These are phyloP conservation scores for Globisporangium nodosum DNA, from an alignment of 352 stramenopile species.

Conservation along the genomic window DNA sequence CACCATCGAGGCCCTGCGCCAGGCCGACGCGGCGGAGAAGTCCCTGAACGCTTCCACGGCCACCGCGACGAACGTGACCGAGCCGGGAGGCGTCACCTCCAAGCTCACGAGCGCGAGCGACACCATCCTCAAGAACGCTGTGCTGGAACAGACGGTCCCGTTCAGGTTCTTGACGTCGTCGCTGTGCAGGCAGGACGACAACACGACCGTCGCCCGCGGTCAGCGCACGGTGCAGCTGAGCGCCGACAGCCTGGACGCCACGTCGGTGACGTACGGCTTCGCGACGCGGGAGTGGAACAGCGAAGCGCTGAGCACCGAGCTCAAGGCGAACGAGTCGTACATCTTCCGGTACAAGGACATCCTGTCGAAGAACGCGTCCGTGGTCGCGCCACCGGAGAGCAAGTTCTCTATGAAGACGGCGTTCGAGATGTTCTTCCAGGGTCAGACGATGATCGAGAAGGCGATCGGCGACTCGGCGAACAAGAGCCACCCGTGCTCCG, in stretches of 20 bases:
- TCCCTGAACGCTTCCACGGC: neutral
- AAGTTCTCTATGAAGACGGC: constrained; percentile 13
- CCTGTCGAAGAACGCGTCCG: constrained; percentile 1
- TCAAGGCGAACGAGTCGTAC: constrained; percentile 11
- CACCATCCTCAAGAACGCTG: constrained; percentile 40
- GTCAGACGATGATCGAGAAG: constrained; percentile 33
- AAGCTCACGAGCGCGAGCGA: constrained; percentile 4
- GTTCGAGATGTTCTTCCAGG: constrained; percentile 36
- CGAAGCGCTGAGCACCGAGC: constrained; percentile 16
- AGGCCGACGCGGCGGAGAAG: constrained; percentile 2
- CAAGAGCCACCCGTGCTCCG: constrained; percentile 29
- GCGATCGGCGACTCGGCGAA: constrained; percentile 24
- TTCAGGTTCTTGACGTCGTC: constrained; percentile 32
- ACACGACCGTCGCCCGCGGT: constrained; percentile 7
- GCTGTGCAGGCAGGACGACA: constrained; percentile 23
- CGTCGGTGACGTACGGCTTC: constrained; percentile 42
- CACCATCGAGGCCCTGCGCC: constrained; percentile 22
- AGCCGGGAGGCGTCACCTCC: neutral
- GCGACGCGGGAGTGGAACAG: constrained; percentile 41
- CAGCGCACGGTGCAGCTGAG: constrained; percentile 26
- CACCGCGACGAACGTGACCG: neutral
- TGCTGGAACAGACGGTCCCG: constrained; percentile 18
- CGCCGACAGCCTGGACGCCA: constrained; percentile 33
- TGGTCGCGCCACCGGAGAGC: constrained; percentile 5
- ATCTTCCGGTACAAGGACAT: constrained; percentile 13